phyloP scores from a whole-genome alignment of 306 rosid genomes.

The Benincasa hispida region DNA sequence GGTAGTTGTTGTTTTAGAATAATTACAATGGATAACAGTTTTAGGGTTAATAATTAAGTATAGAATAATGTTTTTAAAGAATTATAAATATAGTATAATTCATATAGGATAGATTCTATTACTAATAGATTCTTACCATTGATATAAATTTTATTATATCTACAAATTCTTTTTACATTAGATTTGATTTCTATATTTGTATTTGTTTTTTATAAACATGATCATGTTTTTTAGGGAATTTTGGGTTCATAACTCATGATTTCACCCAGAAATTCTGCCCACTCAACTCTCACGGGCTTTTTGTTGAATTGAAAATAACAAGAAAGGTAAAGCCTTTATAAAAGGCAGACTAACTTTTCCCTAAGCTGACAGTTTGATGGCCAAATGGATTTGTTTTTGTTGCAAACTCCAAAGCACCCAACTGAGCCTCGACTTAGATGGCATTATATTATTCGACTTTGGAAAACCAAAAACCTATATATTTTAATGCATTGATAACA shows the following conservation, averaged over 20 bases:
- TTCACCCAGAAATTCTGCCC: neutral
- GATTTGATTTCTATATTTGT: too few species aligned
- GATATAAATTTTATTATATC: too few species aligned
- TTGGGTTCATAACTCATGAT: neutral
- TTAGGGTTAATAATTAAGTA: too few species aligned
- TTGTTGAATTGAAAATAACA: neutral
- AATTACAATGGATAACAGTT: too few species aligned
- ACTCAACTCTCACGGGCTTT: neutral
- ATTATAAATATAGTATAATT: too few species aligned
- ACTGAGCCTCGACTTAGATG: neutral
- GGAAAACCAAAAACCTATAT: neutral
- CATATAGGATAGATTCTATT: too few species aligned
- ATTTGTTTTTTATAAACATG: neutral
- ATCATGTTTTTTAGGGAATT: neutral
- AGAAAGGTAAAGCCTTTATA: neutral
- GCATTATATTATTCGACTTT: neutral
- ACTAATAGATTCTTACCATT: too few species aligned
- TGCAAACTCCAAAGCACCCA: neutral
- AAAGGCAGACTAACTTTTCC: neutral
- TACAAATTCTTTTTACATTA: too few species aligned
- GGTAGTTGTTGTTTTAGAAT: neutral
- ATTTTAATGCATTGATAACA: neutral
- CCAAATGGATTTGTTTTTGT: conserved; percentile 1
- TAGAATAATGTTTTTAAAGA: too few species aligned
- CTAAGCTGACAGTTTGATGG: neutral